Base-by-base conservation (phyloP, 345 rosid species). In the Brassica carinata region DNA sequence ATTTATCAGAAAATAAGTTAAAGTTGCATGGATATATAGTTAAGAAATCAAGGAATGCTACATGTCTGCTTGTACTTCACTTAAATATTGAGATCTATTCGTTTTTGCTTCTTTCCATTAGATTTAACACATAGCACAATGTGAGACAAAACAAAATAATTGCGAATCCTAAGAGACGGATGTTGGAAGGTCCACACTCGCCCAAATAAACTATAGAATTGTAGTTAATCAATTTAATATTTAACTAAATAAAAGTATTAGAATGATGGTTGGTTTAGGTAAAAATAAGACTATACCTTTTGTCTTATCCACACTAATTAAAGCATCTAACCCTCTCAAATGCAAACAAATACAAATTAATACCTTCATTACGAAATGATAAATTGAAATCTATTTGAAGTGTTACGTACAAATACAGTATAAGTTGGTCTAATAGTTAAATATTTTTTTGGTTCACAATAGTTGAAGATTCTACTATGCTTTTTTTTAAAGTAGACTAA, bases 161-260 rank as follows among this genome's bases (percentile, higher is more conserved):
- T 80, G 83, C 53, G 79, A 63, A 69, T 74, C 79, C 79, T 62
- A 68, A 79, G 78, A 73, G 69, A 73, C 74, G 69, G 82, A 79
- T 79, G 79, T 80, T 74, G 79, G 83, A 80, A 74, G 79, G 71
- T 74, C 71, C 79, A 74, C 79, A 74, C 33, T 69, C 75, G 72
- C 71, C 75, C 78, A 53, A 67, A 74, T 48, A 74, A 74, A 53
- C 78, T 74, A 48, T 26, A 7, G 0, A 69, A 57, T 27, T 31
- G 15, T 31, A 48, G 10, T 45, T 7, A 64, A 66, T 19, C 43
- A 73, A 8, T 65, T 8, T 40, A 57, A 66, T 40, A 55, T 38
- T 65, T 29, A 53, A 30, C 14, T 13, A 38, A 34, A 0, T 7
- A 26, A 51, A 43, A 62, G 45, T 68, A 69, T 63, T 17, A 48